phyloP scores from a whole-genome alignment of 2,329 filamentous ascomycete genomes.

The Cytospora chrysosperma region DNA sequence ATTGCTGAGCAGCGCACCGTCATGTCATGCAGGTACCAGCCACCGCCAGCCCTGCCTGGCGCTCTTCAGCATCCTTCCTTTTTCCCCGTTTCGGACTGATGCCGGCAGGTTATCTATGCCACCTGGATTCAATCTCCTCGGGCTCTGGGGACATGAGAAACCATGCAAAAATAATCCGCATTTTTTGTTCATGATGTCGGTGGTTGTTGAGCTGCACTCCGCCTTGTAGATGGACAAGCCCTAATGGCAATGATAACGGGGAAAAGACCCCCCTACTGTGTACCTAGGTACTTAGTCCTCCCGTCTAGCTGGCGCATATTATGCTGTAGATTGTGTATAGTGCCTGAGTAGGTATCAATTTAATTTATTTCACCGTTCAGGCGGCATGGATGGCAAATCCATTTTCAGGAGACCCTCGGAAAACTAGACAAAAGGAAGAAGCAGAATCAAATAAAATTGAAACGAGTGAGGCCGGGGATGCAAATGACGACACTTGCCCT shows the following conservation, averaged over 20 bases:
- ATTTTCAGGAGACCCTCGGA: neutral
- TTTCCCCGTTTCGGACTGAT: neutral
- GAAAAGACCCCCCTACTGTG: no score
- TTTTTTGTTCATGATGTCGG: no score
- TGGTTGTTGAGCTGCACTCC: no score
- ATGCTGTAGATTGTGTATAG: no score
- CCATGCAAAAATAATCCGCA: no score
- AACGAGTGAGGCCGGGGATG: neutral
- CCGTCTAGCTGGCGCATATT: neutral
- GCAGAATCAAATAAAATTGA: neutral
- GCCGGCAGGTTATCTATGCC: neutral
- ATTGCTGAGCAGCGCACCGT: neutral
- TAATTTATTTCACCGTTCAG: no score
- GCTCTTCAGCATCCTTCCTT: neutral
- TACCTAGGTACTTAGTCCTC: neutral
- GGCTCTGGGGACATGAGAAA: neutral
- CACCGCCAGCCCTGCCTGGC: slow-evolving; percentile 15
- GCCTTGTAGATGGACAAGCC: no score
- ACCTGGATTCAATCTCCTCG: neutral
- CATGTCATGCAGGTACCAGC: slow-evolving; percentile 17
- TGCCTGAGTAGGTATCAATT: no score
- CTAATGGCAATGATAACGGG: no score
- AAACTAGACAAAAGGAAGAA: neutral
- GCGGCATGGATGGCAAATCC: neutral
- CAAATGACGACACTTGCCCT: neutral